Percentiles rank a stretch among this genome's conserved stretches.
phyloP scores from a whole-genome alignment of 2,329 filamentous ascomycete species.

The Exophiala sideris region DNA sequence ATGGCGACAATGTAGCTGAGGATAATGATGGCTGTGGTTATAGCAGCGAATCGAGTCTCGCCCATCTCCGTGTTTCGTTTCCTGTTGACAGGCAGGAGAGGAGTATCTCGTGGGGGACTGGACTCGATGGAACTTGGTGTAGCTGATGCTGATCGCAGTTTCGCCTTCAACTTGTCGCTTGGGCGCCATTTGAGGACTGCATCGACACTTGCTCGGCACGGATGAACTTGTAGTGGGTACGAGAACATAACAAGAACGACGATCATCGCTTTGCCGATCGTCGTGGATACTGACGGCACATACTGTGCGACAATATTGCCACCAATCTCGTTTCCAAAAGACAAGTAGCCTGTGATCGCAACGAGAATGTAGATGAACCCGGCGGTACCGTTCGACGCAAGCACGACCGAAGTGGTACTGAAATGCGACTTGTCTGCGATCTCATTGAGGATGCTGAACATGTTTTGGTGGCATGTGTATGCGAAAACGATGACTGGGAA shows the following conservation, averaged over 20 bases:
- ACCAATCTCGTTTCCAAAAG: slow-evolving; percentile 82
- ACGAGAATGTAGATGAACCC: slow-evolving; percentile 84
- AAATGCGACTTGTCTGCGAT: slow-evolving; percentile 78
- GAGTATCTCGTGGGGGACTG: slow-evolving; percentile 42
- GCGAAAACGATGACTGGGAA: slow-evolving; percentile 96
- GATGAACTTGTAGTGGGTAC: slow-evolving; percentile 91
- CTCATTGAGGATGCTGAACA: slow-evolving; percentile 98
- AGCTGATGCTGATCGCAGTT: slow-evolving; percentile 26
- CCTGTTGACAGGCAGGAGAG: slow-evolving; percentile 37
- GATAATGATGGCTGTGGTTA: slow-evolving; percentile 82
- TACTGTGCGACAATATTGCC: slow-evolving; percentile 97
- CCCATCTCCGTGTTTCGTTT: slow-evolving; percentile 63
- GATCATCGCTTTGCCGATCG: slow-evolving; percentile 90
- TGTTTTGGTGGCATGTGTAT: slow-evolving; percentile 99
- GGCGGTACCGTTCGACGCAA: slow-evolving; percentile 82
- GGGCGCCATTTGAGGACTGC: slow-evolving; percentile 93
- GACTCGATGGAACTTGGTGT: slow-evolving; percentile 32
- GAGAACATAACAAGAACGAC: slow-evolving; percentile 95
- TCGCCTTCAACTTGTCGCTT: slow-evolving; percentile 32
- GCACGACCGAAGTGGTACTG: slow-evolving; percentile 74
- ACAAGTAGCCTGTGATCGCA: slow-evolving; percentile 91
- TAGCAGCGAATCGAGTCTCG: slow-evolving; percentile 80
- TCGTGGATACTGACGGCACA: slow-evolving; percentile 72
- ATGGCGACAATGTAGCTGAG: slow-evolving; percentile 84
- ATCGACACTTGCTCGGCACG: slow-evolving; percentile 90